These are phyloP conservation scores for Oleoguttula mirabilis DNA, from an alignment of 495 filamentous ascomycete genomes.

Conservation along the genomic window DNA sequence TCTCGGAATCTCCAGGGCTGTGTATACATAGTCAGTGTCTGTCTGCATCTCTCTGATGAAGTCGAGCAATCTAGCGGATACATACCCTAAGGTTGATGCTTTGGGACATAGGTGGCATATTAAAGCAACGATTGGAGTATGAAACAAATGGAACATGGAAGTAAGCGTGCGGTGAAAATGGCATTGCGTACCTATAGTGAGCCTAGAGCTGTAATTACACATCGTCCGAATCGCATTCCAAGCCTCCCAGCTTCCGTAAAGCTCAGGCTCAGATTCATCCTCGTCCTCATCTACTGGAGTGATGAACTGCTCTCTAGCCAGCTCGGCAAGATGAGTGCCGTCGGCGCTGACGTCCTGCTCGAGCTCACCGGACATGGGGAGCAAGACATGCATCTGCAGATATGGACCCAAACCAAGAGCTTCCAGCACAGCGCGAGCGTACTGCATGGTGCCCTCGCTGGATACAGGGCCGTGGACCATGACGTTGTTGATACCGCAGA, in stretches of 20 bases:
- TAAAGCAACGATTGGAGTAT: too few species aligned
- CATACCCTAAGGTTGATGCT: too few species aligned
- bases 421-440: constrained; percentile 75
- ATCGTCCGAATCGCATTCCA: constrained; percentile 80
- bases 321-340: constrained; percentile 45
- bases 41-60: too few species aligned
- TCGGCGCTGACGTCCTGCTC: constrained; percentile 40
- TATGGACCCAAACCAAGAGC: constrained; percentile 59
- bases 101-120: too few species aligned
- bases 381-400: constrained; percentile 65
- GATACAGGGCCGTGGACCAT: constrained; percentile 63
- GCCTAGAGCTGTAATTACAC: constrained; percentile 71
- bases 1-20: constrained; percentile 71
- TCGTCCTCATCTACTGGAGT: constrained; percentile 33
- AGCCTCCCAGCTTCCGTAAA: constrained; percentile 76
- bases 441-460: constrained; percentile 46
- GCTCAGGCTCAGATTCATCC: constrained; percentile 37
- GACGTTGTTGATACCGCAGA: constrained; percentile 77
- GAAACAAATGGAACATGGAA: too few species aligned
- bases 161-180: too few species aligned
- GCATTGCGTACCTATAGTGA: constrained; percentile 71
- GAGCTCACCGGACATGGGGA: constrained; percentile 59
- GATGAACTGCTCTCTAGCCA: constrained; percentile 44
- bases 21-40: not conserved
- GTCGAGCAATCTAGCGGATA: too few species aligned